phyloP scores from a whole-genome alignment of 345 rosid genomes.

The Populus deltoides region DNA sequence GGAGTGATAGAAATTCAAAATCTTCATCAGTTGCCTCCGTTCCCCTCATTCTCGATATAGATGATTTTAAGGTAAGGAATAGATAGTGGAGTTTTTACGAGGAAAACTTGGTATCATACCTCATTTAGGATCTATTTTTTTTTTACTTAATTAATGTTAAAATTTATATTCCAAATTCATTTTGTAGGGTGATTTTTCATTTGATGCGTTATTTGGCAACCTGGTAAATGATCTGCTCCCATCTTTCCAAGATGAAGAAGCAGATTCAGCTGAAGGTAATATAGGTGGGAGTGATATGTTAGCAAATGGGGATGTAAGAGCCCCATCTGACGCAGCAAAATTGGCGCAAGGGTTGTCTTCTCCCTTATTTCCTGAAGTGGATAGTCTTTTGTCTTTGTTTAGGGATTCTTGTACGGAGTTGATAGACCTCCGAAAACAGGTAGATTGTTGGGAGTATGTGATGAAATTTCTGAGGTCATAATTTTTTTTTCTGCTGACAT shows the following conservation, averaged over 20 bases:
- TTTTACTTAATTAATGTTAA: background rate
- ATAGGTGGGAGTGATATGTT: conserved; percentile 55
- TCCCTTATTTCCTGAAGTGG: conserved; percentile 94
- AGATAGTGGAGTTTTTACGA: background rate
- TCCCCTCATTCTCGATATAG: conserved; percentile 81
- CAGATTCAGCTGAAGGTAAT: conserved; percentile 57
- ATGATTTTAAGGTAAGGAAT: conserved; percentile 79
- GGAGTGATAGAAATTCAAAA: conserved; percentile 42
- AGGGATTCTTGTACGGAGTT: conserved; percentile 88
- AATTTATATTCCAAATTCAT: background rate
- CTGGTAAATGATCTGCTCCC: conserved; percentile 82
- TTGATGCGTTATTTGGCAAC: conserved; percentile 92
- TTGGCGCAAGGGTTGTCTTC: conserved; percentile 48
- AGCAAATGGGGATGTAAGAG: conserved; percentile 65
- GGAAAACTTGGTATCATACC: background rate
- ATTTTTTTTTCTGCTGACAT: conserved; percentile 10
- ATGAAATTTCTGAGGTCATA: conserved; percentile 1
- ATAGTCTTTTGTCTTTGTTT: conserved; percentile 75
- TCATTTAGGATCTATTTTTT: background rate
- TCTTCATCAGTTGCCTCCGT: conserved; percentile 54
- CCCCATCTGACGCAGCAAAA: conserved; percentile 54
- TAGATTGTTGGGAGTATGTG: conserved; percentile 15
- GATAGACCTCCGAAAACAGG: conserved; percentile 88
- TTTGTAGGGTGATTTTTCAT: conserved; percentile 89
- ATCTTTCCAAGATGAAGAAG: conserved; percentile 78